Percentiles rank a stretch among this genome's conserved stretches.
phyloP scores from a whole-genome alignment of 78 protist genomes.

The Monosiga brevicollis region DNA sequence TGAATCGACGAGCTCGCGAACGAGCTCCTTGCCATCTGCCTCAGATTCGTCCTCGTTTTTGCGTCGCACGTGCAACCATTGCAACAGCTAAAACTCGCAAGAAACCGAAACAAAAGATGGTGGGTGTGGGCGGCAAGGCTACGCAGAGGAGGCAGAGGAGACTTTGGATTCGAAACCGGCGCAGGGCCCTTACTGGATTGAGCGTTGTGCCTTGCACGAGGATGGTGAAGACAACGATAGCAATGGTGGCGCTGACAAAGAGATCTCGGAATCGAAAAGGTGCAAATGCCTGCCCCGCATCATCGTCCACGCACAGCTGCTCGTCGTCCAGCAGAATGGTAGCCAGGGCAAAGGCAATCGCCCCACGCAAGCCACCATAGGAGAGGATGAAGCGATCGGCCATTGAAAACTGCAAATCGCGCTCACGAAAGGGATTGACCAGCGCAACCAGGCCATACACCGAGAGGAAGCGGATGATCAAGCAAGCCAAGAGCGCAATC shows the following conservation, averaged over 20 bases:
- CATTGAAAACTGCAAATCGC: too few relatives aligned
- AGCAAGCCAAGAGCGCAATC: not conserved
- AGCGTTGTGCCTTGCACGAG: not conserved
- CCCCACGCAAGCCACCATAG: constrained; percentile 27
- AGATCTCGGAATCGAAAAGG: not conserved
- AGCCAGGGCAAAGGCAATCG: constrained; percentile 35
- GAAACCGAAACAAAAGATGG: too few relatives aligned
- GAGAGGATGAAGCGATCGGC: not conserved
- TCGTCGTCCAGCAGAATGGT: constrained; percentile 2
- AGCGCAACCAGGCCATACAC: not conserved
- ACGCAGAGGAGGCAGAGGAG: too few relatives aligned
- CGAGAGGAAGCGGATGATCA: not conserved
- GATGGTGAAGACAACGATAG: constrained; percentile 21
- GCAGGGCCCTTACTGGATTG: too few relatives aligned
- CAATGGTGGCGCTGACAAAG: constrained; percentile 17
- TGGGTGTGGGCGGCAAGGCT: too few relatives aligned
- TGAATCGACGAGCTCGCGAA: too few relatives aligned
- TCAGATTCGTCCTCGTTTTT: too few relatives aligned
- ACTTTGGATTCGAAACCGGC: too few relatives aligned
- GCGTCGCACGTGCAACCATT: too few relatives aligned
- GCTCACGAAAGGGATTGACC: not conserved
- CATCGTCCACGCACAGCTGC: not conserved
- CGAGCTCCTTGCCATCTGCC: too few relatives aligned
- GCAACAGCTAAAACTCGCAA: too few relatives aligned
- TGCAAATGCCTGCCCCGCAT: not conserved